Percentiles rank a stretch among this genome's conserved stretches.
These are phyloP conservation scores for Sporopachydermia lactativora DNA, from an alignment of 805 yeast species.

Conservation along the genomic window DNA sequence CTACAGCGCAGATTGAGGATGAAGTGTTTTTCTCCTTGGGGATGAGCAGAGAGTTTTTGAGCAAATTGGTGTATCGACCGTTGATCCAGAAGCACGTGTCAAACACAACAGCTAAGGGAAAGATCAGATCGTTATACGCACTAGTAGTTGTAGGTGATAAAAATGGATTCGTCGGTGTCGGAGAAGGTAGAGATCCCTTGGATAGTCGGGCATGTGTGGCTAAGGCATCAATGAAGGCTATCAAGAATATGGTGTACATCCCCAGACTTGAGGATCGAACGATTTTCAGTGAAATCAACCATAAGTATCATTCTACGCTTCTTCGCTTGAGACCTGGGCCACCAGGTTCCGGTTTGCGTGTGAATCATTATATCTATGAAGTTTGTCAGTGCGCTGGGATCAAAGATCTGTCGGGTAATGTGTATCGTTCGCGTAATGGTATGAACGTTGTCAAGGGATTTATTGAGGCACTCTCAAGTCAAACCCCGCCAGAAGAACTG, in stretches of 20 bases:
- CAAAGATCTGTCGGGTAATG: slow-evolving; percentile 83
- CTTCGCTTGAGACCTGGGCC: slow-evolving; percentile 77
- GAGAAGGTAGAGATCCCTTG: slow-evolving; percentile 83
- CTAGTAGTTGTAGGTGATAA: slow-evolving; percentile 85
- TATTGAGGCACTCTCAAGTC: slow-evolving; percentile 66
- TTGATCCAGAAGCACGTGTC: slow-evolving; percentile 68
- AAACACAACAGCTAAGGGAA: slow-evolving; percentile 88
- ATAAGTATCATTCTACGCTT: slow-evolving; percentile 78
- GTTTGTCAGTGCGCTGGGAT: slow-evolving; percentile 90
- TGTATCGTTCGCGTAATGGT: slow-evolving; percentile 82
- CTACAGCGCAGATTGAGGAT: not conserved
- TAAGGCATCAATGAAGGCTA: slow-evolving; percentile 90
- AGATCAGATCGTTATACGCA: slow-evolving; percentile 68
- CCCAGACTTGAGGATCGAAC: slow-evolving; percentile 90
- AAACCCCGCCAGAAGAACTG: slow-evolving; percentile 71
- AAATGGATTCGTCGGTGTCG: slow-evolving; percentile 88
- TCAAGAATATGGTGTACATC: slow-evolving; percentile 64
- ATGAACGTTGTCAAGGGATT: slow-evolving; percentile 91
- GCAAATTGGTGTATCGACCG: slow-evolving; percentile 22
- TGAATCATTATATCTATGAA: slow-evolving; percentile 80
- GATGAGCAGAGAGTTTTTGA: not conserved
- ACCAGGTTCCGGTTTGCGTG: slow-evolving; percentile 87
- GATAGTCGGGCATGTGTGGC: slow-evolving; percentile 61
- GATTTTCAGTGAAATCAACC: slow-evolving; percentile 67
- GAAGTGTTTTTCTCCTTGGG: not conserved